phyloP scores from a whole-genome alignment of 257 asterid species.

The Primulina huaijiensis region DNA sequence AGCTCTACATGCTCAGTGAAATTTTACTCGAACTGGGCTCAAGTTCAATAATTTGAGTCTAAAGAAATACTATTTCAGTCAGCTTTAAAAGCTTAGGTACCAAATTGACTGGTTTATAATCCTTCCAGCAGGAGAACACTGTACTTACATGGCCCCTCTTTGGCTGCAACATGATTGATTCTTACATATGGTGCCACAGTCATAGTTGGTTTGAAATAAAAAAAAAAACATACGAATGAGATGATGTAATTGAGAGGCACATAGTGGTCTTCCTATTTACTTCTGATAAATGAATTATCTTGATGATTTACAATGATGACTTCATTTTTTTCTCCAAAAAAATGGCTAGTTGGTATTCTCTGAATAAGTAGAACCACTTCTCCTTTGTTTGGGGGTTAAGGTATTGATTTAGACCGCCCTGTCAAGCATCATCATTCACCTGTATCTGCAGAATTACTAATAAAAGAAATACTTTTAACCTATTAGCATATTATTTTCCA shows the following conservation, averaged over 20 bases:
- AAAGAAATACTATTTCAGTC: too few relatives aligned
- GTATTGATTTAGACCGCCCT: background rate
- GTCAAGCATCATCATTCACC: background rate
- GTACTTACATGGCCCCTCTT: background rate
- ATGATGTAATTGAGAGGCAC: too few relatives aligned
- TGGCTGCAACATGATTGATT: background rate
- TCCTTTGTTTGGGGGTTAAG: background rate
- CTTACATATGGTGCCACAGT: background rate
- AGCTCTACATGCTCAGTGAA: background rate
- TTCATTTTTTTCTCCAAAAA: too few relatives aligned
- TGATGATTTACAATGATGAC: too few relatives aligned
- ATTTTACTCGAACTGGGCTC: background rate
- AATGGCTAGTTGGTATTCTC: too few relatives aligned
- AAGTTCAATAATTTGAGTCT: background rate
- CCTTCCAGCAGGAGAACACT: background rate
- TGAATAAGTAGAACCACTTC: background rate
- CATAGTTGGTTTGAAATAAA: background rate
- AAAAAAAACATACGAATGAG: too few relatives aligned
- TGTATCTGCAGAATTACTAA: background rate
- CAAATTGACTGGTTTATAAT: background rate
- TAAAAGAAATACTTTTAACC: background rate
- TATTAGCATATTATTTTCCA: background rate
- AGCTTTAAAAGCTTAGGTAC: too few relatives aligned
- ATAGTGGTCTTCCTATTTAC: too few relatives aligned
- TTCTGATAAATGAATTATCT: too few relatives aligned